These are phyloP conservation scores for Phytomonas francai DNA, from an alignment of 208 protist genomes.

Conservation along the genomic window DNA sequence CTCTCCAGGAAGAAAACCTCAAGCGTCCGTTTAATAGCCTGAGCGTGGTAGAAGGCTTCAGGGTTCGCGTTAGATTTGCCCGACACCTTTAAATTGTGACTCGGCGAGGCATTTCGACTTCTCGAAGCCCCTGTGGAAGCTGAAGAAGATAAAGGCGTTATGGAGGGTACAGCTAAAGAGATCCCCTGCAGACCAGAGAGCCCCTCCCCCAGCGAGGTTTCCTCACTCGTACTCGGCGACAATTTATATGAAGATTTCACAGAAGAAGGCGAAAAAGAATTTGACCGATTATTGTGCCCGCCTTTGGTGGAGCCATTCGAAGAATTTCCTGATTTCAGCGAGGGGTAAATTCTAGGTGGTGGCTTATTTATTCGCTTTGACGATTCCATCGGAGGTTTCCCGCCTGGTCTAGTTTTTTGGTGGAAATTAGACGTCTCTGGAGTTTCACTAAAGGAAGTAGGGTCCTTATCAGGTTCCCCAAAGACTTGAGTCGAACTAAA, in stretches of 20 bases:
- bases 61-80: neutral
- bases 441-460: neutral
- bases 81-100: neutral
- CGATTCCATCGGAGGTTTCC: neutral
- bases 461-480: neutral
- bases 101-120: neutral
- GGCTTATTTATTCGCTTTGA: neutral
- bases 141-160: neutral
- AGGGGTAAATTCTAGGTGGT: neutral
- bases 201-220: neutral
- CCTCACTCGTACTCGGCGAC: neutral
- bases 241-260: neutral
- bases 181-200: neutral
- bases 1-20: slow-evolving; percentile 22
- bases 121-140: too few species aligned
- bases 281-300: neutral
- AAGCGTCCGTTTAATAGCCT: slow-evolving; percentile 25
- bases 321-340: neutral
- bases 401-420: neutral
- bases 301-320: neutral
- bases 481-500: neutral
- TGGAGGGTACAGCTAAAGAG: neutral
- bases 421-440: neutral
- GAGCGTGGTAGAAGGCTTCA: slow-evolving; percentile 19
- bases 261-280: neutral